These are phyloP conservation scores for Mycena sp. DNA, from an alignment of 1,284 basidiomycete genomes.

Conservation along the genomic window DNA sequence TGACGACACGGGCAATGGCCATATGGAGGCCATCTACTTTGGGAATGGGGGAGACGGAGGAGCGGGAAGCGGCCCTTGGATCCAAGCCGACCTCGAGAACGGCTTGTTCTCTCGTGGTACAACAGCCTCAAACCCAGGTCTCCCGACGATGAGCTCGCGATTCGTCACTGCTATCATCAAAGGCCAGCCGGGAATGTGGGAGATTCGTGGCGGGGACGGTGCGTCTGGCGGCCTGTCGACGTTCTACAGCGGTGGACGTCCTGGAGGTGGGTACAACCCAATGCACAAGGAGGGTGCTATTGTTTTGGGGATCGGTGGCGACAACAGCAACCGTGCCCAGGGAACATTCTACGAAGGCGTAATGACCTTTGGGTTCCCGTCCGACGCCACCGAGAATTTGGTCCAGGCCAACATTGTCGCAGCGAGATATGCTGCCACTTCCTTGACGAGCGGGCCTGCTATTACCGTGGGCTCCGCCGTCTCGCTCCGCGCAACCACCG, in stretches of 20 bases:
- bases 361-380: neutral
- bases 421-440: neutral
- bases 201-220: too few species aligned
- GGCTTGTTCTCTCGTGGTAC: neutral
- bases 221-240: too few species aligned
- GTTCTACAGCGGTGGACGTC: conserved; percentile 1
- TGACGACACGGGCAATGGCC: neutral
- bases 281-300: conserved; percentile 3
- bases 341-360: conserved; percentile 3
- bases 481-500: conserved; percentile 1
- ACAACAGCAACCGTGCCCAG: neutral
- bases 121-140: neutral
- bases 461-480: conserved; percentile 1
- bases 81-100: neutral
- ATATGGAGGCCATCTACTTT: conserved; percentile 14
- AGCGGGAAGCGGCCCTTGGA: neutral
- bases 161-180: conserved; percentile 1
- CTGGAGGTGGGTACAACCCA: neutral
- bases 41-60: neutral
- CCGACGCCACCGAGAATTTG: conserved; percentile 4
- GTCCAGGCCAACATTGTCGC: conserved; percentile 3
- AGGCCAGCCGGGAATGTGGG: too few species aligned
- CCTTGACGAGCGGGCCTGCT: neutral
- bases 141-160: neutral
- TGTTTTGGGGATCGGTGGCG: neutral